phyloP scores from a whole-genome alignment of 1,139 yeast genomes.

The Scheffersomyces quercinus region DNA sequence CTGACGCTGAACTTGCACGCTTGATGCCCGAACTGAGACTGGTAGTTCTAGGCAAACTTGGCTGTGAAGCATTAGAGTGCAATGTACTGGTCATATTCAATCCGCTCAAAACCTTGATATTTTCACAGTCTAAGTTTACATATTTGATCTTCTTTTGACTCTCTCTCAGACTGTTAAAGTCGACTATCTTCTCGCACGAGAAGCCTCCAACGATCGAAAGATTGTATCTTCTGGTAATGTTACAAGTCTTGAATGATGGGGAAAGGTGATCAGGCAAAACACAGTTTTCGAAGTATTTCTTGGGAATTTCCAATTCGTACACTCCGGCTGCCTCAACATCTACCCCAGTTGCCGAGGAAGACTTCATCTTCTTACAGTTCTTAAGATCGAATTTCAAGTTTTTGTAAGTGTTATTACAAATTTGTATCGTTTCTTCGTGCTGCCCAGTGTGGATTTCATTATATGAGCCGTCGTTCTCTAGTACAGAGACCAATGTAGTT shows the following conservation, averaged over 20 bases:
- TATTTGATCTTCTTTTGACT: conserved; percentile 21
- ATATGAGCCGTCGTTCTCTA: conserved; percentile 27
- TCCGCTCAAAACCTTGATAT: conserved; percentile 46
- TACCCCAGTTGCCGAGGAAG: conserved; percentile 17
- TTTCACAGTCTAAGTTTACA: conserved; percentile 36
- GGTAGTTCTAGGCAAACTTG: conserved; percentile 2
- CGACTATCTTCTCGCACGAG: conserved; percentile 28
- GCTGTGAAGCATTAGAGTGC: conserved; percentile 7
- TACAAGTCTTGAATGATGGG: conserved; percentile 61
- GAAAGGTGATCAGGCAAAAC: conserved; percentile 50
- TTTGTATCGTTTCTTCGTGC: conserved; percentile 25
- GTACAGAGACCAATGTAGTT: conserved; percentile 35
- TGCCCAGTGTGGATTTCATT: conserved; percentile 31
- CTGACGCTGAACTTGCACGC: not conserved
- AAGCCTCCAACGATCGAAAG: conserved; percentile 48
- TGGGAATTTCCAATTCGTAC: conserved; percentile 50
- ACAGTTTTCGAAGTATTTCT: conserved; percentile 38
- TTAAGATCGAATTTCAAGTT: conserved; percentile 44
- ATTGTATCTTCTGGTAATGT: conserved; percentile 50
- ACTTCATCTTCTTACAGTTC: conserved; percentile 27
- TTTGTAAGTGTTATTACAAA: conserved; percentile 35
- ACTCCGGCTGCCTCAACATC: conserved; percentile 13
- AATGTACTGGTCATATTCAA: conserved; percentile 23
- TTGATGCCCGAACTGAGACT: not conserved
- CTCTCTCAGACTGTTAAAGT: conserved; percentile 20